Conservation (phyloP, 1,139 yeast genomes). For the Yamadazyma membranifaciens region DNA sequence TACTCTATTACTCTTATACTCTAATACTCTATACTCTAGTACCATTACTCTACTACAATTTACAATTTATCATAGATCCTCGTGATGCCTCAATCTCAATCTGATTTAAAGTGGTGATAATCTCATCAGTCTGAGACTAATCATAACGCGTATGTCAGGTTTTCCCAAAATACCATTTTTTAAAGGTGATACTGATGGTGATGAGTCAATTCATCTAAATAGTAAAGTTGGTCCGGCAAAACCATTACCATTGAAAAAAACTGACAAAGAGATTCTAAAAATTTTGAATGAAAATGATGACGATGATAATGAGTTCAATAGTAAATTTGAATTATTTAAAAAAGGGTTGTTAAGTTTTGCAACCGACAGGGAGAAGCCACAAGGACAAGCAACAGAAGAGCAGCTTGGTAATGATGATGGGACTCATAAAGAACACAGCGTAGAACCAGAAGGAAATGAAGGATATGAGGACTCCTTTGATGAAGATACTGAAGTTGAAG, state of each 20-base stretch:
- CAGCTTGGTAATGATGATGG: constrained; percentile 5
- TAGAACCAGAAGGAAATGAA: constrained; percentile 1
- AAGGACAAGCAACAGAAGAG: background rate
- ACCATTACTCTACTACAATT: too few species aligned
- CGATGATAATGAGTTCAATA: constrained; percentile 16
- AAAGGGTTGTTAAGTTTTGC: constrained; percentile 4
- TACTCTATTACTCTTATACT: too few species aligned
- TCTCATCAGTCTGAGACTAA: background rate
- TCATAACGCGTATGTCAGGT: constrained; percentile 25
- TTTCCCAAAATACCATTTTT: constrained; percentile 39
- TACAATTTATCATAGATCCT: too few species aligned
- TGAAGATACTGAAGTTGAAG: constrained; percentile 7
- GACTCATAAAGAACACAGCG: constrained; percentile 2
- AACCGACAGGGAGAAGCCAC: background rate
- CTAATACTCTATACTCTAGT: too few species aligned
- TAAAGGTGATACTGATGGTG: constrained; percentile 45
- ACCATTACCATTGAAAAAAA: constrained; percentile 25
- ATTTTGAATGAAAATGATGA: constrained; percentile 15
- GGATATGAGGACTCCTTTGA: constrained; percentile 1
- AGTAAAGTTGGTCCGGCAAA: constrained; percentile 38
- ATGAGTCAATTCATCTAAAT: constrained; percentile 41
- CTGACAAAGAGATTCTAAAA: constrained; percentile 13
- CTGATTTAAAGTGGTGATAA: too few species aligned
- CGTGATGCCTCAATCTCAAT: too few species aligned
- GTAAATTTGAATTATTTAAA: constrained; percentile 17